Conservation (phyloP, 371 early-diverging fungal genomes). For the Nematocida sp. region DNA sequence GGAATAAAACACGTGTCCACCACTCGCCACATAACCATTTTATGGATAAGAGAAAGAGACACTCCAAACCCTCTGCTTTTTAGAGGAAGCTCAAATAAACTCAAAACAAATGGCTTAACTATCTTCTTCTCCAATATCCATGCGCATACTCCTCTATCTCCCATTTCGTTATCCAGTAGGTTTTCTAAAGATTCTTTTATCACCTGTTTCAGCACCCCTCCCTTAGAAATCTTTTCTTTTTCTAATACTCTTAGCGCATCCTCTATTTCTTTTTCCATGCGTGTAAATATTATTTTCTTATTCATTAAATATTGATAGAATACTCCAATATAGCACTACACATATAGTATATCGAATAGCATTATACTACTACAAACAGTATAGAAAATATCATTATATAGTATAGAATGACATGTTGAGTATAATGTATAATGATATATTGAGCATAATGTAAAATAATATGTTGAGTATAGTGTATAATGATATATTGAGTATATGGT, state of each 20-base stretch:
- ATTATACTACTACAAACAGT: neutral
- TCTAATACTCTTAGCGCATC: slow-evolving; percentile 5
- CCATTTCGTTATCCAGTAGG: neutral
- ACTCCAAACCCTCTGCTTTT: slow-evolving; percentile 27
- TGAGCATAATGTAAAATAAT: too few relatives aligned
- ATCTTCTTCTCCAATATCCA: neutral
- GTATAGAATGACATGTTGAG: neutral
- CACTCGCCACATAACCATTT: slow-evolving; percentile 4
- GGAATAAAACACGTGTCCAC: slow-evolving; percentile 19
- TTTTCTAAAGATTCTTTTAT: neutral
- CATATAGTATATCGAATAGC: neutral
- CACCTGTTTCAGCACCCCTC: slow-evolving; percentile 26
- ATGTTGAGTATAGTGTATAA: too few relatives aligned
- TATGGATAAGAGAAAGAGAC: slow-evolving; percentile 12
- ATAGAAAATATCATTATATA: neutral
- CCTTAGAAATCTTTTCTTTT: slow-evolving; percentile 36
- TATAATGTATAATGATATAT: too few relatives aligned
- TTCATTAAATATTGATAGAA: slow-evolving; percentile 32
- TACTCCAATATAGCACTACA: neutral
- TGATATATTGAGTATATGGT: too few relatives aligned
- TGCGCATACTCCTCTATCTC: neutral
- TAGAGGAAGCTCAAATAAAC: slow-evolving; percentile 30
- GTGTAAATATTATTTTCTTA: slow-evolving; percentile 18
- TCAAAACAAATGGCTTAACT: slow-evolving; percentile 28
- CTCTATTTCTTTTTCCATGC: slow-evolving; percentile 39